phyloP scores from a whole-genome alignment of 257 asterid genomes.

The Ballota nigra region DNA sequence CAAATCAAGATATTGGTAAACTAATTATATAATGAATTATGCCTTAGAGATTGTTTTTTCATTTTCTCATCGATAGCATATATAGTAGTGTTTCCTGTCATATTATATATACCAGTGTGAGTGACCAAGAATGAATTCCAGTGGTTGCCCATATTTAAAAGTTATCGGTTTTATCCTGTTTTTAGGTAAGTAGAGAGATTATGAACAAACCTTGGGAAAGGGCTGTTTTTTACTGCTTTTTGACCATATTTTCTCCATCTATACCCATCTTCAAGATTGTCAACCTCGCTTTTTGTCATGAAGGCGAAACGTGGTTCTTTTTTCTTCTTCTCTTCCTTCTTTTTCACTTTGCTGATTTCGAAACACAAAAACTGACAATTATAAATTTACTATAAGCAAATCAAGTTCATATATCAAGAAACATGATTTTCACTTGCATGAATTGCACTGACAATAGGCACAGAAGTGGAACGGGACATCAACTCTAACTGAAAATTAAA shows the following conservation, averaged over 20 bases:
- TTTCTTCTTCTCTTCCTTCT: slow-evolving; percentile 59
- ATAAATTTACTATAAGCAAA: background rate
- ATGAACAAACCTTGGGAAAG: slow-evolving; percentile 63
- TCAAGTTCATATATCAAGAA: too few species aligned
- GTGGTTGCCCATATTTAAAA: background rate
- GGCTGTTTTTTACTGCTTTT: slow-evolving; percentile 81
- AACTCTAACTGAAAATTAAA: too few species aligned
- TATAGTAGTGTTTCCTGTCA: background rate
- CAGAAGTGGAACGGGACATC: too few species aligned
- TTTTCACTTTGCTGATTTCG: slow-evolving; percentile 39
- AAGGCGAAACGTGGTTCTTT: slow-evolving; percentile 60
- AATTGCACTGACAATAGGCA: too few species aligned
- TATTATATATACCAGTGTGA: too few species aligned
- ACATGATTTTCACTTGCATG: too few species aligned
- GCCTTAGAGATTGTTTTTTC: background rate
- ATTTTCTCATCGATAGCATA: too few species aligned
- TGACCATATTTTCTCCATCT: slow-evolving; percentile 94
- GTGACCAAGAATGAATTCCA: too few species aligned
- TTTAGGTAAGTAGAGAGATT: background rate
- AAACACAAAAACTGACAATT: background rate
- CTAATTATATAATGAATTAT: too few species aligned
- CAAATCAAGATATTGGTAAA: too few species aligned
- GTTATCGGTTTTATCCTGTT: background rate
- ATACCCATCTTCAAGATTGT: slow-evolving; percentile 85
- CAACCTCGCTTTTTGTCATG: slow-evolving; percentile 78